Evolutionary conservation across 202 grass and related monocot genomes (phyloP).

Genomic region (Setaria italica): DNA sequence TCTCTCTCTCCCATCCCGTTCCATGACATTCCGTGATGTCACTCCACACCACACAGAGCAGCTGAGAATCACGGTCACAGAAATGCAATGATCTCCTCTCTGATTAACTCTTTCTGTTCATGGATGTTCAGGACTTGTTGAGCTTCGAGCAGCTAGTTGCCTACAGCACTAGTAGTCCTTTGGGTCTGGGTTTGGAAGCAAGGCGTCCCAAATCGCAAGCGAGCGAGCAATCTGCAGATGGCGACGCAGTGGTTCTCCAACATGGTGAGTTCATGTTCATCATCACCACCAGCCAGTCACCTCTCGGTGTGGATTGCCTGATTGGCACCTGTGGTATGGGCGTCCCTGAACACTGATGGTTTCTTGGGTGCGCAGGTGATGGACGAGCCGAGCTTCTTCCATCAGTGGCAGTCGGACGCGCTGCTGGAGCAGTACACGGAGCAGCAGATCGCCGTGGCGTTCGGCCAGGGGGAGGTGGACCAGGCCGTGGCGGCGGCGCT

Average conservation of each 20-base stretch:
- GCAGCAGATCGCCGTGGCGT: constrained; percentile 79
- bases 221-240: constrained; percentile 52
- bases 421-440: constrained; percentile 81
- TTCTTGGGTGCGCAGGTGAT: constrained; percentile 55
- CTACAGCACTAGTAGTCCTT: constrained; percentile 33
- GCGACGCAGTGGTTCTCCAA: constrained; percentile 79
- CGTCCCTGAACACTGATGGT: neutral
- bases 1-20: neutral
- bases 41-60: constrained; percentile 9
- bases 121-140: constrained; percentile 38
- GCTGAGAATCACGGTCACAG: neutral
- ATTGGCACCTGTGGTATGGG: neutral
- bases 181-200: constrained; percentile 31
- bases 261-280: constrained; percentile 55
- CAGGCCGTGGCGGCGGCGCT: constrained; percentile 34
- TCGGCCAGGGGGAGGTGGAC: constrained; percentile 61
- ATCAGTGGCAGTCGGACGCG: constrained; percentile 81
- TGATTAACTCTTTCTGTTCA: constrained; percentile 4
- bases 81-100: neutral
- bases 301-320: neutral
- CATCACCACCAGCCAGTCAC: neutral
- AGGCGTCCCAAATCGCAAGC: neutral
- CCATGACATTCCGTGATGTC: constrained; percentile 4
- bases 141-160: constrained; percentile 32
- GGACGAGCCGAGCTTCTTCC: constrained; percentile 85